A percentile compares a stretch with the other conserved stretches of the same genome.
Evolutionary conservation across 495 filamentous ascomycete genomes (phyloP).

Genomic region (Penicillium roqueforti): DNA sequence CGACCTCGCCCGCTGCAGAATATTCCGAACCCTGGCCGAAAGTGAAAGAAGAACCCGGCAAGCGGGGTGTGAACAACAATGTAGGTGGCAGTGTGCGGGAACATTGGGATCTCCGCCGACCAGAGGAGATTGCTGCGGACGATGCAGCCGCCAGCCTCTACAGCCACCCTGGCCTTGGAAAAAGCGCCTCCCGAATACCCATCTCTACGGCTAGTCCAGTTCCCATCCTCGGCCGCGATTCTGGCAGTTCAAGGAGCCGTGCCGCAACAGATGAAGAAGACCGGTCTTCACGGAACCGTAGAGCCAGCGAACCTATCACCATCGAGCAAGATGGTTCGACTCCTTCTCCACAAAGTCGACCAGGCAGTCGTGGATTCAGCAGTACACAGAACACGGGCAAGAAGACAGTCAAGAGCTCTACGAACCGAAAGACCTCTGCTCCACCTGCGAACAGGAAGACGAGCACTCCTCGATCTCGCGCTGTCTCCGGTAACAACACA

Average conservation of each 20-base stretch:
- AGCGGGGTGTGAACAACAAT: conserved; percentile 35
- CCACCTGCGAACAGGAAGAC: conserved; percentile 36
- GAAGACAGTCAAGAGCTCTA: conserved; percentile 42
- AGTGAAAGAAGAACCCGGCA: conserved; percentile 38
- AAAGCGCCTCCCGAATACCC: conserved; percentile 73
- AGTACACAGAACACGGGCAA: conserved; percentile 32
- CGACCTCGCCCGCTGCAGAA: conserved; percentile 32
- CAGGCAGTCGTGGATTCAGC: conserved; percentile 38
- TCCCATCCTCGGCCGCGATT: conserved; percentile 76
- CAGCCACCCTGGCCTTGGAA: conserved; percentile 40
- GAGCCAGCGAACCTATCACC: conserved; percentile 67
- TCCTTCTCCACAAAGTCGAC: conserved; percentile 40
- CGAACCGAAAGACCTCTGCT: conserved; percentile 42
- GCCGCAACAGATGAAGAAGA: conserved; percentile 46
- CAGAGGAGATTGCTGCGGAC: conserved; percentile 76
- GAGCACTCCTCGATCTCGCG: conserved; percentile 31
- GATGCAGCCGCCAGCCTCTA: conserved; percentile 41
- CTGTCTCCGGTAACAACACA: conserved; percentile 34
- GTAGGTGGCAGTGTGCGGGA: conserved; percentile 30
- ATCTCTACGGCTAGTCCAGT: conserved; percentile 71
- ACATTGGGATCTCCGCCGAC: conserved; percentile 70
- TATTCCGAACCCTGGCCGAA: conserved; percentile 38
- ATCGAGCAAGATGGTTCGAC: conserved; percentile 51
- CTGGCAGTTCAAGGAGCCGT: conserved; percentile 60
- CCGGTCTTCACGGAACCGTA: conserved; percentile 57